Percentiles rank a stretch among this genome's conserved stretches.
These are phyloP conservation scores for Fusarium longipes DNA, from an alignment of 2,329 filamentous ascomycete species.

Conservation along the genomic window DNA sequence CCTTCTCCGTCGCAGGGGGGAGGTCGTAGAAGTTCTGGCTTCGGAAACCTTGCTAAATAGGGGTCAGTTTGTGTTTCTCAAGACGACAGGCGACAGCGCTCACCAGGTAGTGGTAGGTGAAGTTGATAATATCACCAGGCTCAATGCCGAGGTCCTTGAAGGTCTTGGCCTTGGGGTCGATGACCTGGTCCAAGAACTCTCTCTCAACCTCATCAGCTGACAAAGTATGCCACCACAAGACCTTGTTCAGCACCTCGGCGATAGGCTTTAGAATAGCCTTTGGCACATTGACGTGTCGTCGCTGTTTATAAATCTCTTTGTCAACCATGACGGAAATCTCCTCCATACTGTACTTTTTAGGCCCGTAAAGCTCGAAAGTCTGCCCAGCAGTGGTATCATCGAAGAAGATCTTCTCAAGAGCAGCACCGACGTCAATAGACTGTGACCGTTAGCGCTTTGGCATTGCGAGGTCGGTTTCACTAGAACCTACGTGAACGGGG, in stretches of 20 bases:
- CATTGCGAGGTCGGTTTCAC: neutral
- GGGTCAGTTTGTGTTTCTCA: conserved; percentile 7
- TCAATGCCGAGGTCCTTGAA: conserved; percentile 94
- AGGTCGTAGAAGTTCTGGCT: conserved; percentile 91
- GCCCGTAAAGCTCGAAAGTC: conserved; percentile 94
- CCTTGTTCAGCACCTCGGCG: conserved; percentile 79
- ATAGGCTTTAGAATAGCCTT: conserved; percentile 81
- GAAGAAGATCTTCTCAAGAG: conserved; percentile 88
- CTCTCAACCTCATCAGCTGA: conserved; percentile 89
- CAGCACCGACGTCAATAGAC: conserved; percentile 90
- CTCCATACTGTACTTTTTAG: conserved; percentile 88
- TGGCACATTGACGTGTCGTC: conserved; percentile 91
- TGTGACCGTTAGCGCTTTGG: conserved; percentile 50
- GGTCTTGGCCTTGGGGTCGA: conserved; percentile 92
- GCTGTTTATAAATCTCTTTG: conserved; percentile 89
- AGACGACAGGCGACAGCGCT: conserved; percentile 50
- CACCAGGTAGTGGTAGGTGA: conserved; percentile 95
- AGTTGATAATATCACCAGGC: conserved; percentile 84
- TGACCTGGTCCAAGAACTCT: conserved; percentile 92
- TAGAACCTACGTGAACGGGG: conserved; percentile 86
- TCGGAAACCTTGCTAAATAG: conserved; percentile 83
- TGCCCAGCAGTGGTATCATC: conserved; percentile 91
- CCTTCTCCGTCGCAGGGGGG: conserved; percentile 92
- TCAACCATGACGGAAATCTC: conserved; percentile 91
- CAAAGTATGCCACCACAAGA: conserved; percentile 88